Percentiles rank a stretch among this genome's conserved stretches.
Evolutionary conservation across 2,329 filamentous ascomycete genomes (phyloP).

Genomic region (Pezizomycotina sp.): DNA sequence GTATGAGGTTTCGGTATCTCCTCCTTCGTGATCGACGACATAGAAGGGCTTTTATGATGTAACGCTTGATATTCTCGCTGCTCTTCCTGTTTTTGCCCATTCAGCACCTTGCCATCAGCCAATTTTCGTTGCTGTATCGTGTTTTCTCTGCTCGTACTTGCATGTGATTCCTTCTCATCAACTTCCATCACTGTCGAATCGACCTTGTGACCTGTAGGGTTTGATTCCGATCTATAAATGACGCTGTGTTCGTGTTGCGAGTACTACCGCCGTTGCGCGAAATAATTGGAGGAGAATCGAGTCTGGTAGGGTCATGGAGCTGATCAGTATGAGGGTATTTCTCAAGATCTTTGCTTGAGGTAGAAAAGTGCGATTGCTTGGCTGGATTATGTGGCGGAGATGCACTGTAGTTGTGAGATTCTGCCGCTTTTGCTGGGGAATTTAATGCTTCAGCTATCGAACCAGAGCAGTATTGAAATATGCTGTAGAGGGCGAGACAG

Average conservation of each 20-base stretch:
- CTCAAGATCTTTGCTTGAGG: slow-evolving; percentile 36
- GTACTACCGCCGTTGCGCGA: too few species aligned
- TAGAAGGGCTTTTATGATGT: slow-evolving; percentile 18
- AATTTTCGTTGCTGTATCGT: slow-evolving; percentile 19
- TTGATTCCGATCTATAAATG: slow-evolving; percentile 8
- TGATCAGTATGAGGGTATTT: slow-evolving; percentile 30
- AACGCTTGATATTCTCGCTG: slow-evolving; percentile 19
- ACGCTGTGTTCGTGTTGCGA: not conserved
- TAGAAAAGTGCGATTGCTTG: slow-evolving; percentile 36
- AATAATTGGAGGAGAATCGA: slow-evolving; percentile 14
- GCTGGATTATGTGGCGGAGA: slow-evolving; percentile 32
- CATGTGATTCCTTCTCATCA: slow-evolving; percentile 8
- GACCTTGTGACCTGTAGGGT: slow-evolving; percentile 10
- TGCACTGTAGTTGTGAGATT: slow-evolving; percentile 13
- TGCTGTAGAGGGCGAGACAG: too few species aligned
- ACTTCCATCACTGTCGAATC: slow-evolving; percentile 17
- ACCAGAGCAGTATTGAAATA: too few species aligned
- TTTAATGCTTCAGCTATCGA: too few species aligned
- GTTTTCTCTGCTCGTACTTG: slow-evolving; percentile 12
- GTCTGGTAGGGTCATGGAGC: slow-evolving; percentile 13
- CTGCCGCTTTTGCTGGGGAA: slow-evolving; percentile 21
- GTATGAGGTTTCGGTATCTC: too few species aligned
- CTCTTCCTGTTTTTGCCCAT: slow-evolving; percentile 17
- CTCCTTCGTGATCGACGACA: too few species aligned
- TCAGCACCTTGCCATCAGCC: slow-evolving; percentile 15